phyloP scores from a whole-genome alignment of 768 basidiomycete species.

The Leccinum disarticulatum region DNA sequence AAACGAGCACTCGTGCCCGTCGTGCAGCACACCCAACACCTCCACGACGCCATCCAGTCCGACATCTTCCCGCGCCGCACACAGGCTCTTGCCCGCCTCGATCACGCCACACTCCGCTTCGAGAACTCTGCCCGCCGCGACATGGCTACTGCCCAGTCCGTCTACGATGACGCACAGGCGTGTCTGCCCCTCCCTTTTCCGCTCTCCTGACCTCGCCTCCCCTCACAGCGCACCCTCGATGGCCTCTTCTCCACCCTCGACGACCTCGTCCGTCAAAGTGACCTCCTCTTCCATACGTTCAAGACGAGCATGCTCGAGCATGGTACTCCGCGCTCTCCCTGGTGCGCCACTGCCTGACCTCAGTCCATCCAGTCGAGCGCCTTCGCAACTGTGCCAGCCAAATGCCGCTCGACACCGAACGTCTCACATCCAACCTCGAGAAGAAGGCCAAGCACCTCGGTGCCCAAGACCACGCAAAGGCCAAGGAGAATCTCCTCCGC shows the following conservation, averaged over 20 bases:
- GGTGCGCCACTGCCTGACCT: slow-evolving; percentile 6
- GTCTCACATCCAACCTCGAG: slow-evolving; percentile 50
- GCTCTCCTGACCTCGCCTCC: slow-evolving; percentile 15
- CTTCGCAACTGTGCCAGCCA: slow-evolving; percentile 42
- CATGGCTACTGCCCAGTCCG: slow-evolving; percentile 41
- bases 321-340: slow-evolving; percentile 37
- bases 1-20: slow-evolving; percentile 37
- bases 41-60: slow-evolving; percentile 36
- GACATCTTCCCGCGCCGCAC: slow-evolving; percentile 33
- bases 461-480: slow-evolving; percentile 33
- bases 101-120: slow-evolving; percentile 52
- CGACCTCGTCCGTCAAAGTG: slow-evolving; percentile 47
- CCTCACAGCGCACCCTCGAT: slow-evolving; percentile 41
- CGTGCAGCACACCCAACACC: slow-evolving; percentile 33
- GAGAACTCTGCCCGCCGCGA: slow-evolving; percentile 48
- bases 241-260: slow-evolving; percentile 45
- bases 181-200: slow-evolving; percentile 16
- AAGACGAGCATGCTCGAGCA: slow-evolving; percentile 44
- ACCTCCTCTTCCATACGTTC: slow-evolving; percentile 50
- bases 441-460: slow-evolving; percentile 47
- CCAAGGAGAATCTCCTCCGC: slow-evolving; percentile 35
- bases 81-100: slow-evolving; percentile 50
- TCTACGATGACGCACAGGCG: slow-evolving; percentile 46
- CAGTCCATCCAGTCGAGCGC: slow-evolving; percentile 41
- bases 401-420: slow-evolving; percentile 53